Evolutionary conservation across 176 grass and related monocot species (phyloP).

Genomic region (Oryza punctata): DNA sequence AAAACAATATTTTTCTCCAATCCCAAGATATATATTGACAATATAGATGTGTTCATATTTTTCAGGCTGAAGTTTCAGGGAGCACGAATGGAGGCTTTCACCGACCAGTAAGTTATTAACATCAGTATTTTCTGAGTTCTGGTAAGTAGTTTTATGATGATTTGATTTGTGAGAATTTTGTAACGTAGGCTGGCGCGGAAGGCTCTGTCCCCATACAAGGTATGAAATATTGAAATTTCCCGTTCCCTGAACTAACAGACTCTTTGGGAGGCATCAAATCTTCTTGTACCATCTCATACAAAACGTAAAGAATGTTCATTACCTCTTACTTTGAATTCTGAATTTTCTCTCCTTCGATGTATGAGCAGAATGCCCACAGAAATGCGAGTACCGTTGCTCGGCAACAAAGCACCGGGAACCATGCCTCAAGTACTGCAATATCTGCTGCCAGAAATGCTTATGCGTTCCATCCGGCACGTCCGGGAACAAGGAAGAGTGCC

Average conservation of each 20-base stretch:
- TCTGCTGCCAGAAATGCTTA: constrained; percentile 45
- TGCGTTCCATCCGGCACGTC: constrained; percentile 48
- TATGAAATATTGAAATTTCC: neutral
- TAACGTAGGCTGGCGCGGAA: constrained; percentile 30
- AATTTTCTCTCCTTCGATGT: neutral
- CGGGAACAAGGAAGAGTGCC: constrained; percentile 50
- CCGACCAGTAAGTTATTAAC: neutral
- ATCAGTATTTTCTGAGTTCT: neutral
- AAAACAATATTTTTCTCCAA: neutral
- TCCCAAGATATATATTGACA: neutral
- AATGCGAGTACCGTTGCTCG: constrained; percentile 43
- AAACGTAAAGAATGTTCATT: neutral
- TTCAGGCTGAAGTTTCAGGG: constrained; percentile 23
- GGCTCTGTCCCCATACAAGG: constrained; percentile 37
- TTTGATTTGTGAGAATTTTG: neutral
- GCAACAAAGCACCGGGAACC: constrained; percentile 23
- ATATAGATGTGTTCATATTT: neutral
- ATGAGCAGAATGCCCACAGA: constrained; percentile 34
- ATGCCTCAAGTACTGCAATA: constrained; percentile 46
- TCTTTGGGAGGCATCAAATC: neutral
- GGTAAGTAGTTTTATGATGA: neutral
- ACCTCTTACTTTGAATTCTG: neutral
- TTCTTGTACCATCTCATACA: neutral
- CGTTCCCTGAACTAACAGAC: neutral
- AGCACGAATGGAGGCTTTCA: neutral